Evolutionary conservation across 345 rosid genomes (phyloP), one percentile per base, ranked within the genome.

Genomic region (Durio zibethinus): DNA sequence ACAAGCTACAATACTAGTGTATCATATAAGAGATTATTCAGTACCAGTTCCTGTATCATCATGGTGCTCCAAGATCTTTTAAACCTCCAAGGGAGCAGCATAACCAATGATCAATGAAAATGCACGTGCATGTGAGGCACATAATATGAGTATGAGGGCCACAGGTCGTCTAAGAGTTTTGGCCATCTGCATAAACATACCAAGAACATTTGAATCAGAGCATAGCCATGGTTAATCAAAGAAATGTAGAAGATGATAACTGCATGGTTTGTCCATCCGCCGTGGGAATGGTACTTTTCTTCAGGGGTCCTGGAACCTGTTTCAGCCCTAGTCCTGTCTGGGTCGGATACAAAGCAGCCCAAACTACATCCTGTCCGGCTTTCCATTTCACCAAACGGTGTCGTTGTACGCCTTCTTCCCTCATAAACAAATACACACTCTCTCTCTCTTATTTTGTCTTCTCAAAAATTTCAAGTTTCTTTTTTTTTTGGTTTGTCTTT

Each of bases 21-120:
- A 42, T 18, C 15, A 60, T 12, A 71, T 45, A 50, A 45, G 74
- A 29, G 53, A 61, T 11, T 33, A 7, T 60, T 77, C 54, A 70
- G 75, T 86, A 93, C 97, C 93, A 78, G 82, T 74, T 68, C 87
- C 97, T 9, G 79, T 92, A 81, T 92, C 97, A 76, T 94, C 95
- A 82, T 96, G 87, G 87, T 96, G 99, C 81, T 91, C 95, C 83
- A 96, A 84, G 68, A 91, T 86, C 85, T 92, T 96, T 89, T 94
- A 96, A 77, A 86, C 80, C 86, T 90, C 94, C 69, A 91, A 54
- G 15, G 98, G 97, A 50, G 98, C 99, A 43, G 87, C 82, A 81
- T 92, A 96, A 69, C 97, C 98, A 80, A 92, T 94, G 43, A 92
- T 88, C 83, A 96, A 76, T 3, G 98, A 88, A 80, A 93, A 96